These are phyloP conservation scores for Tricholomella constricta DNA, from an alignment of 768 basidiomycete genomes.

Conservation along the genomic window DNA sequence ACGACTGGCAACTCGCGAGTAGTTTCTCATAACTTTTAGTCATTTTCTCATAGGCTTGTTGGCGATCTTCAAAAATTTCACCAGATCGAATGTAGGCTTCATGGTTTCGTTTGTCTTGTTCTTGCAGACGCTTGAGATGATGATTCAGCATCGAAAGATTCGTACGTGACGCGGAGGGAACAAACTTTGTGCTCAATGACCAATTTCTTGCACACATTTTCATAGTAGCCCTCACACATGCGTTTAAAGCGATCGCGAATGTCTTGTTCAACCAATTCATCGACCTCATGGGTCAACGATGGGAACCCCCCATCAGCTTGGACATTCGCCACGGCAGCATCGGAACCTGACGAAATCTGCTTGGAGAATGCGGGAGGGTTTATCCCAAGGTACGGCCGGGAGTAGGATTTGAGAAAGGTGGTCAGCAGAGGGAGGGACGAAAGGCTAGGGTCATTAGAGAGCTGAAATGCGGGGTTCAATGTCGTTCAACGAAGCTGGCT, in stretches of 20 bases:
- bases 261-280: constrained; percentile 83
- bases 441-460: constrained; percentile 84
- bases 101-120: constrained; percentile 95
- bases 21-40: constrained; percentile 94
- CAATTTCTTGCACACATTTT: constrained; percentile 87
- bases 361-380: constrained; percentile 51
- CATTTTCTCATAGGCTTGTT: constrained; percentile 99
- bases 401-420: constrained; percentile 93
- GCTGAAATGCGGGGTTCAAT: constrained; percentile 41
- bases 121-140: constrained; percentile 78
- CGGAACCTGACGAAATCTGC: constrained; percentile 57
- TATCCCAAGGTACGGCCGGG: constrained; percentile 85
- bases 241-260: constrained; percentile 87
- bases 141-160: neutral
- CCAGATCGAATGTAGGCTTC: constrained; percentile 99
- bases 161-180: constrained; percentile 4
- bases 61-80: constrained; percentile 98
- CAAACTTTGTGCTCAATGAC: constrained; percentile 87
- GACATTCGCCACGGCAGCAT: constrained; percentile 45
- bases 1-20: constrained; percentile 87
- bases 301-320: constrained; percentile 41
- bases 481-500: neutral
- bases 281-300: constrained; percentile 47
- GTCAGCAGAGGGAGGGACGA: constrained; percentile 89
- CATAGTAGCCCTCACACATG: constrained; percentile 94